These are phyloP conservation scores for Circinella umbellata DNA, from an alignment of 371 early-diverging fungal genomes.

Conservation along the genomic window DNA sequence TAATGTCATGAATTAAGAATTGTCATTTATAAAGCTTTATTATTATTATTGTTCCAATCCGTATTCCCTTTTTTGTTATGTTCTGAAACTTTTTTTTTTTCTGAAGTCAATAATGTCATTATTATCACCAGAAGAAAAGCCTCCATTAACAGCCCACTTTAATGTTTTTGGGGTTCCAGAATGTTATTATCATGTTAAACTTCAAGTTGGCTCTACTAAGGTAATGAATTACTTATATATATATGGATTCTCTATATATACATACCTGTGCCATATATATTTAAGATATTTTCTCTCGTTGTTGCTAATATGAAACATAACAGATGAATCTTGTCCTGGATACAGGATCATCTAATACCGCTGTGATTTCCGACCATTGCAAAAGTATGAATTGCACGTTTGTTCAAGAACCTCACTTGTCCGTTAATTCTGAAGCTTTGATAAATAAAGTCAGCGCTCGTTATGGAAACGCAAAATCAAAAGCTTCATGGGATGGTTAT, in stretches of 20 bases:
- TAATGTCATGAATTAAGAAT: background rate
- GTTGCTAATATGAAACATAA: background rate
- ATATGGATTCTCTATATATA: too few relatives aligned
- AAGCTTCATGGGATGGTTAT: constrained; percentile 22
- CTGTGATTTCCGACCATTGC: constrained; percentile 24
- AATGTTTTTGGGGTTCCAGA: constrained; percentile 22
- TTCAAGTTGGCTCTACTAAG: constrained; percentile 13
- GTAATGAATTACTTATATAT: background rate
- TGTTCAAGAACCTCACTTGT: constrained; percentile 14
- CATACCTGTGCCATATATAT: too few relatives aligned
- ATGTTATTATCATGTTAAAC: constrained; percentile 18
- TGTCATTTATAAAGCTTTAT: constrained; percentile 5
- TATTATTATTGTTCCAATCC: background rate
- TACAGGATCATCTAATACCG: constrained; percentile 26
- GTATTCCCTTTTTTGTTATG: too few relatives aligned
- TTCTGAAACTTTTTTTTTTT: background rate
- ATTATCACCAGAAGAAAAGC: background rate
- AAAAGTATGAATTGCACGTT: constrained; percentile 9
- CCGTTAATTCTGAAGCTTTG: constrained; percentile 5
- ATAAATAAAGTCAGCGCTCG: constrained; percentile 16
- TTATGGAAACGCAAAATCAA: constrained; percentile 22
- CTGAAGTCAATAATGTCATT: background rate
- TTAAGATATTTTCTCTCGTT: too few relatives aligned
- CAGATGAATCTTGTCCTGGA: constrained; percentile 24
- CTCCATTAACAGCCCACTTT: constrained; percentile 22